Base-by-base conservation (phyloP, 1,139 yeast species). In the Torulaspora globosa region DNA sequence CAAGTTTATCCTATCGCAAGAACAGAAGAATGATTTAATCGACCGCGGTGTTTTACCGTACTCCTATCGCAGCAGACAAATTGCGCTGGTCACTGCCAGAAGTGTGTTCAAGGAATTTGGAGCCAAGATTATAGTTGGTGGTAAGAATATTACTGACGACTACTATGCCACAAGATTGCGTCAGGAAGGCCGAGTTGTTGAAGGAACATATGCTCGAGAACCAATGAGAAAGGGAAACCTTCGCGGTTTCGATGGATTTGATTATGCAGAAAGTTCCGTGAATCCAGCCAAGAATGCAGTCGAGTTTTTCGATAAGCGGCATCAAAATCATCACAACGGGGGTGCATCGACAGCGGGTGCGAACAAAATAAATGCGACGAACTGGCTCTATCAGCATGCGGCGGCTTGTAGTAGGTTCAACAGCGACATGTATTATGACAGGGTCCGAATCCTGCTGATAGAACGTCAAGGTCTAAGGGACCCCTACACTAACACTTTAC, bases 31-130 rank as follows among this genome's bases (percentile, higher is more conserved):
- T 70, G 92, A 86, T 57, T 71, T 94, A 58, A 88, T 92, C 44
- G 82, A 82, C 39, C 76, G 95, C 30, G 89, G 84, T 23, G 74
- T 88, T 39, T 79, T 92, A 55, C 97, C 98, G 1, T 85, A 83
- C 54, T 85, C 96, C 3, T 92, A 89, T 67, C 86, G 89, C 66
- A 95, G 95, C 36, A 76, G 98, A 54, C 79, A 90, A 0, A 92
- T 92, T 29, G 89, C 92, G 51, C 73, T 92, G 44, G 96, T 92
- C 2, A 82, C 97, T 2, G 97, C 98, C 0, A 78, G 95, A 49
- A 83, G 95, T 12, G 82, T 89, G 2, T 94, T 78, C 67, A 77
- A 90, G 54, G 98, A 90, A 65, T 92, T 94, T 69, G 99, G 99
- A 3, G 88, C 96, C 15, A 78, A 79, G 52, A 79, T 90, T 46